These are phyloP conservation scores for Rhizopogon roseolus DNA, from an alignment of 768 basidiomycete species.

Conservation along the genomic window DNA sequence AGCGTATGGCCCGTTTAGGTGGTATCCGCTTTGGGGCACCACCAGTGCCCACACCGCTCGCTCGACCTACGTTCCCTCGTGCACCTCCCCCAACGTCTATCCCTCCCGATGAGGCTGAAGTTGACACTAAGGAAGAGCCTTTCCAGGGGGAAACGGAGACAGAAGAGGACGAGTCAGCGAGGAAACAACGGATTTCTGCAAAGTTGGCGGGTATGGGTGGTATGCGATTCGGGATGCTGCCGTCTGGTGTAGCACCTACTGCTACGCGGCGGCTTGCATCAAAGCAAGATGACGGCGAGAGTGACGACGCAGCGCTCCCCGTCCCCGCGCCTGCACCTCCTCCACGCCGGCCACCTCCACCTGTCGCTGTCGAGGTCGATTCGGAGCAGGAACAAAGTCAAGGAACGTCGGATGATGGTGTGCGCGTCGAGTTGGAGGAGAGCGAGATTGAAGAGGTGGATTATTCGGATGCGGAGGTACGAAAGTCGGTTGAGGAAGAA, in stretches of 20 bases:
- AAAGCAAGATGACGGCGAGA: conserved; percentile 26
- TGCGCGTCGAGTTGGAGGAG: conserved; percentile 64
- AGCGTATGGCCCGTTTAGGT: conserved; percentile 92
- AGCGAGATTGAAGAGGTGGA: conserved; percentile 68
- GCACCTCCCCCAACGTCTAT: conserved; percentile 33
- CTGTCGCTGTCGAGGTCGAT: conserved; percentile 9
- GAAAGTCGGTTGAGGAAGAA: conserved; percentile 37
- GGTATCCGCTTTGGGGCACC: conserved; percentile 80
- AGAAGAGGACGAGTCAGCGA: conserved; percentile 60
- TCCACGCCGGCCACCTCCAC: conserved; percentile 23
- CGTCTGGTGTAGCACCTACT: conserved; percentile 16
- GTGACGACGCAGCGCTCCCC: conserved; percentile 17
- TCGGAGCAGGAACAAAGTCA: conserved; percentile 8
- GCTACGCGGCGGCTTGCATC: conserved; percentile 11
- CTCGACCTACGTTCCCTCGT: conserved; percentile 32
- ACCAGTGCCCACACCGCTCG: conserved; percentile 34
- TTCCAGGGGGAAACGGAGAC: conserved; percentile 28
- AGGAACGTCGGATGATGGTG: conserved; percentile 55
- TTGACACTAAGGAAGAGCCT: conserved; percentile 18
- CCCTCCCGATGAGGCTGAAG: conserved; percentile 18
- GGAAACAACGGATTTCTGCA: conserved; percentile 50
- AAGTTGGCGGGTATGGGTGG: conserved; percentile 53
- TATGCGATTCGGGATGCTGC: conserved; percentile 53
- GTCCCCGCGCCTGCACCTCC: conserved; percentile 28
- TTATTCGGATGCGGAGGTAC: conserved; percentile 45